Percentiles rank a stretch among this genome's conserved stretches.
Conservation (phyloP, 345 rosid genomes). For the thale cress (Arabidopsis thaliana) region TAIR10.1 NC_003074.8:23406501-23407000, state of each 20-base stretch:
- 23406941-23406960: not conserved
- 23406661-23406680: slow-evolving; percentile 1
- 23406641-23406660: slow-evolving; percentile 1
- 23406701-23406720: slow-evolving; percentile 1
- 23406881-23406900: slow-evolving; percentile 26
- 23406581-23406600: not conserved
- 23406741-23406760: slow-evolving; percentile 24
- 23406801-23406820: slow-evolving; percentile 20
- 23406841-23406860: slow-evolving; percentile 10
- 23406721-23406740: slow-evolving; percentile 19
- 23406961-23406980: slow-evolving; percentile 17
- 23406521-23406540: slow-evolving; percentile 7
- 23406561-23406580: slow-evolving; percentile 22
- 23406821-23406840: slow-evolving; percentile 22
- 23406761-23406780: slow-evolving; percentile 33
- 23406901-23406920: slow-evolving; percentile 28
- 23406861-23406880: slow-evolving; percentile 28
- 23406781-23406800: not conserved
- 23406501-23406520: not conserved
- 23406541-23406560: slow-evolving; percentile 18
- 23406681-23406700: slow-evolving; percentile 13
- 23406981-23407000: slow-evolving; percentile 5
- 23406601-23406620: not conserved
- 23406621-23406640: slow-evolving; percentile 23
- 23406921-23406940: slow-evolving; percentile 6